Evolutionary conservation across 2,329 filamentous ascomycete species (phyloP), one percentile per base, ranked within the genome.

Genomic region (Coniochaeta prunicola): DNA sequence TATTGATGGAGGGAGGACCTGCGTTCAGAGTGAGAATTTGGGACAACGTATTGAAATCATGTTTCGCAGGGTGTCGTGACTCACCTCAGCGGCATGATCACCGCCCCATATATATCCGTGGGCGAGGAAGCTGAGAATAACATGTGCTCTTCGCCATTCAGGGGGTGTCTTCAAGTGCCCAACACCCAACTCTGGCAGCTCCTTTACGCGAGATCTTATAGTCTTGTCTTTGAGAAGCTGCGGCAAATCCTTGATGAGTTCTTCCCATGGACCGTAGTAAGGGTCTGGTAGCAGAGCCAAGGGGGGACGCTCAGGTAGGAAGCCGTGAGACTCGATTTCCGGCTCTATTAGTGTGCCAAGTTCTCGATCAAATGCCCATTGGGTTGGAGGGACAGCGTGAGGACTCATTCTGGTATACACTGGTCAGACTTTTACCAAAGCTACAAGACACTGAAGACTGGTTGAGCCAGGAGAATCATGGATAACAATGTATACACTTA

Each of bases 51-150:
- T 50, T 53, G 40, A 24, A 19, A n/a, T 33, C 21, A 1, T 24
- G n/a, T 56, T 36, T 12, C 10, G 3, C 5, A n/a, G 15, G 6
- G 10, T 48, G 15, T 26, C 3, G 4, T 5, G n/a, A 50, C 74
- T 65, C 66, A 91, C 90, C 74, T 94, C 89, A 61, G 81, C 79
- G 1, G 92, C 89, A 58, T 77, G 80, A 48, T 90, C 83, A 24
- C 89, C 91, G 59, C 91, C 91, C 93, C 93, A 97, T 21, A 97
- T 86, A 72, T 96, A 96, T 10, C 85, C 87, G 72, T 97, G 91
- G 1, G 90, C 80, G 58, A 96, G 81, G 67, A 96, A 94, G 0
- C 83, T 85, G 45, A 97, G 77, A 8, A 96, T 79, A 2, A 87
- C 81, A 71, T 96, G 96, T 58, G 91, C 91, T 64, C 92, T 80